A percentile compares a stretch with the other conserved stretches of the same genome.
These are phyloP conservation scores for Ziziphus jujuba DNA, from an alignment of 306 rosid species.

Conservation along the genomic window DNA sequence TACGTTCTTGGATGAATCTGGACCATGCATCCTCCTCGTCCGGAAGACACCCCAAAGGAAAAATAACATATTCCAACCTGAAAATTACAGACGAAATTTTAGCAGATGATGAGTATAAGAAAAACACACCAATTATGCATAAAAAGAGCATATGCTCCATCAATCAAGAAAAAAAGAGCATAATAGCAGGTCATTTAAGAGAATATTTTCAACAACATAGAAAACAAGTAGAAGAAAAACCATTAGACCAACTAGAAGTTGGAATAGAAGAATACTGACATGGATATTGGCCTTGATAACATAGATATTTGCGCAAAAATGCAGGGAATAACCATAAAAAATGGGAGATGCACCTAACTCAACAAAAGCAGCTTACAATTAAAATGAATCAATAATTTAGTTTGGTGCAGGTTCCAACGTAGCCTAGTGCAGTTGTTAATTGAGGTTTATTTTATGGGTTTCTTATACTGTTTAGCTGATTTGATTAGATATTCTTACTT, in stretches of 20 bases:
- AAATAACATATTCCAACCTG: slow-evolving; percentile 95
- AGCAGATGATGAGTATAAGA: slow-evolving; percentile 2
- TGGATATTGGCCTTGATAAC: not conserved
- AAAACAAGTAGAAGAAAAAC: not conserved
- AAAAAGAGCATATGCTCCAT: slow-evolving; percentile 8
- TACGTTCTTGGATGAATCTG: slow-evolving; percentile 48
- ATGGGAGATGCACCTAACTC: no score
- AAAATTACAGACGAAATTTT: slow-evolving; percentile 21
- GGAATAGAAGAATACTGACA: not conserved
- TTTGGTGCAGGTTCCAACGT: no score
- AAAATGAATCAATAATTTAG: no score
- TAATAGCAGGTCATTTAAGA: not conserved
- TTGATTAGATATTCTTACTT: no score
- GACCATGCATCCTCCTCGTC: slow-evolving; percentile 52
- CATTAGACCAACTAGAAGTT: not conserved
- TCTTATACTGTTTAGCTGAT: no score
- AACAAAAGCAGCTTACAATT: no score
- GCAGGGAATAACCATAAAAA: no score
- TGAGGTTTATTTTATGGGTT: no score
- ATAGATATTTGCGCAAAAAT: not conserved
- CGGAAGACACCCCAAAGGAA: slow-evolving; percentile 93
- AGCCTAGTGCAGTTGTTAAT: no score
- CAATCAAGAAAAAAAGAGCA: not conserved
- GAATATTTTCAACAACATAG: slow-evolving; percentile 8
- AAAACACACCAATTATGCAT: slow-evolving; percentile 2